Base-by-base conservation (phyloP, 2,329 filamentous ascomycete species). In the Arthrobotrys pseudoclavata region DNA sequence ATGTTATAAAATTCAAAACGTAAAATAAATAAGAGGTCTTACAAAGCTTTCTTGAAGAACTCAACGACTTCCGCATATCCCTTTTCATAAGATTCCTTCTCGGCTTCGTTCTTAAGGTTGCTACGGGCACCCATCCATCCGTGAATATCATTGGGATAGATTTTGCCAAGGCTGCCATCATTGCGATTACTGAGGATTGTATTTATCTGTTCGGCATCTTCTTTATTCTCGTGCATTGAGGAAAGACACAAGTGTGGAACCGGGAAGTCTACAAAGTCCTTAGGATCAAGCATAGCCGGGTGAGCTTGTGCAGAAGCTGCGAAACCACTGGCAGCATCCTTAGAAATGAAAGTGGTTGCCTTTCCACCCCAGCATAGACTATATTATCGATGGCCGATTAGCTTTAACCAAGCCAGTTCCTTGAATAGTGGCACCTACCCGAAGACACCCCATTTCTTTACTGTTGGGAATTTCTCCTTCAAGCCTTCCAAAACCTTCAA, bases 341-440 rank as follows among this genome's bases (percentile, higher is more conserved):
- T 69, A 6, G 50, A 45, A 7, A 70, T 50, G 18, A 76, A 0
- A 9, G 72, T 70, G 4, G 72, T 48, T n/a, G 66, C 66, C 42
- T 76, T 76, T 22, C 72, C 72, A 40, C 72, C 72, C 72, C 72
- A 76, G 31, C 72, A 76, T n/a, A 76, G 50, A 9, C 71, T 76
- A 37, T n/a, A 18, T 40, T 50, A 29, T 9, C n/a, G 13, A 29
- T 1, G 31, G 7, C 47, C 2, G 26, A 55, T 53, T 40, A 24
- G n/a, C 7, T 6, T 34, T 18, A 15, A n/a, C 37, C 2, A 18
- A 48, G 18, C 22, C 10, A 13, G 13, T 37, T 37, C 3, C 45
- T 64, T 6, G n/a, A 31, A 34, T 18, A 13, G 20, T 10, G 7
- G 37, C 22, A 10, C 60, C 10, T 62, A 76, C 72, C 72, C 72